Evolutionary conservation across 2,329 filamentous ascomycete genomes (phyloP), one percentile per base, ranked within the genome.

Genomic region (Raffaelea ambrosiae): DNA sequence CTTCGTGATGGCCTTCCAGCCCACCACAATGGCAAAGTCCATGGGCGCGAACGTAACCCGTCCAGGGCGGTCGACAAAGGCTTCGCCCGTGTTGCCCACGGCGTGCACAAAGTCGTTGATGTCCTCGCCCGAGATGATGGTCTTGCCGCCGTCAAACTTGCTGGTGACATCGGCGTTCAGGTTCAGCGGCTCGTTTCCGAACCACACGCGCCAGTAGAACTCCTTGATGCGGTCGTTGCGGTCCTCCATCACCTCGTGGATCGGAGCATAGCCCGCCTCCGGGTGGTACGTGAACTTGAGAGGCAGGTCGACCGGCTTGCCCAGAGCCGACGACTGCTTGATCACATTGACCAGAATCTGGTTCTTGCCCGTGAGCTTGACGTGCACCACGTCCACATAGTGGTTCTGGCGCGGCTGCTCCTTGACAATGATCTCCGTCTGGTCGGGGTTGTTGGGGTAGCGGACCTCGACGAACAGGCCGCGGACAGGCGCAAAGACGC

Each of bases 51-150:
- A 91, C 54, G 96, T 87, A 53, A 87, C 83, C 73, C 97, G 97
- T 56, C 89, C 91, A 40, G 90, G 91, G 43, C 91, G 81, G 60
- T 97, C 91, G 46, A 98, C 91, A 57, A 98, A 98, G 8, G 93
- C 90, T 65, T 98, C 93, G 35, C 91, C 91, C 14, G 87, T 95
- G 70, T 98, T 98, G 55, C 94, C 93, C 55, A 98, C 93, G 41
- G 93, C 91, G 63, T 98, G 90, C n/a, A 97, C 89, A 58, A 98
- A 98, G 70, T 98, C 90, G 53, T 95, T 94, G 70, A 98, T 96
- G 53, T 86, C 90, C 64, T 96, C 87, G 51, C 84, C 83, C 4
- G 88, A 95, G 56, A 98, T 90, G 22, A 79, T 88, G 5, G 88
- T 80, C 57, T 83, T 83, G 55, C 93, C 93, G 61, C 93, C 93